A percentile compares a stretch with the other conserved stretches of the same genome.
phyloP scores from a whole-genome alignment of 306 rosid species.

The Sophora flavescens region DNA sequence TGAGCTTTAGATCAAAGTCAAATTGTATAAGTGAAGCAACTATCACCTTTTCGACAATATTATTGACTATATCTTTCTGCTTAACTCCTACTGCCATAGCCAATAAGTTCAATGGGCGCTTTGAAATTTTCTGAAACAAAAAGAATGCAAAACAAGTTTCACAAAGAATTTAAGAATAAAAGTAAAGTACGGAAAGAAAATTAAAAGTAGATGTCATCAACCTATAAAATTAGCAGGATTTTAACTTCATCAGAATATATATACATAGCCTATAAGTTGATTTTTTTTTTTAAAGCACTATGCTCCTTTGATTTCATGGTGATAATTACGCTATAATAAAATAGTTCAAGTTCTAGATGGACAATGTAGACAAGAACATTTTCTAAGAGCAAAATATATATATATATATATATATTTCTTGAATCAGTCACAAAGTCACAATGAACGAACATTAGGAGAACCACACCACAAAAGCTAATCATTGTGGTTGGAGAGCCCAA shows the following conservation, averaged over 20 bases:
- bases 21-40: conserved; percentile 35
- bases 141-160: background rate
- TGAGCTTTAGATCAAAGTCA: conserved; percentile 13
- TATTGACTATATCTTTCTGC: conserved; percentile 76
- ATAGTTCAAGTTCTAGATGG: background rate
- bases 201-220: conserved; percentile 1
- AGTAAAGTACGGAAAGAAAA: background rate
- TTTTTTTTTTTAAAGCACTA: background rate
- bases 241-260: background rate
- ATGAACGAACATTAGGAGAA: too few relatives aligned
- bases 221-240: background rate
- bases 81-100: conserved; percentile 87
- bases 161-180: background rate
- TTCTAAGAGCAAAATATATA: too few relatives aligned
- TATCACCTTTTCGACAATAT: conserved; percentile 77
- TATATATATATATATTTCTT: too few relatives aligned
- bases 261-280: conserved; percentile 12
- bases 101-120: conserved; percentile 68
- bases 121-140: conserved; percentile 55
- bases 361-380: background rate
- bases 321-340: background rate
- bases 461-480: too few relatives aligned
- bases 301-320: background rate
- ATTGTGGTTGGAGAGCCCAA: too few relatives aligned
- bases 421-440: background rate